These are phyloP conservation scores for Backusella westeae DNA, from an alignment of 192 early-diverging fungal genomes.

Conservation along the genomic window DNA sequence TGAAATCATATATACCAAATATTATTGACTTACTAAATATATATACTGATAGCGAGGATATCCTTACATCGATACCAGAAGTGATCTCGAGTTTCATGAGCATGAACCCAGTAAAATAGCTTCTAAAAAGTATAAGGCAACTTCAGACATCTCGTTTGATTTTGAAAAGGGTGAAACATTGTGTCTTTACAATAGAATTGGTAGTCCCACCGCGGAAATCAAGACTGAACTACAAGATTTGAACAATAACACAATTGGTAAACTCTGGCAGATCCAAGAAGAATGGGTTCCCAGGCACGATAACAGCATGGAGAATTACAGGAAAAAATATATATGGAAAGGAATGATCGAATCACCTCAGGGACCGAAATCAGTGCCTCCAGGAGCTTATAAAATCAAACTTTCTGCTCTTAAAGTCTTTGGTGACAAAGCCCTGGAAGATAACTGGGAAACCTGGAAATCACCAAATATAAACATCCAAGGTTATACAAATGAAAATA, in stretches of 20 bases:
- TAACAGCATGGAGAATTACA: constrained; percentile 5
- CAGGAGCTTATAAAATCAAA: constrained; percentile 21
- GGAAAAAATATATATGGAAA: constrained; percentile 5
- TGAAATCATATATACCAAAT: neutral
- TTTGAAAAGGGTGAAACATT: neutral
- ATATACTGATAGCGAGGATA: constrained; percentile 18
- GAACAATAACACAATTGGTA: neutral
- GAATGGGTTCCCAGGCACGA: constrained; percentile 18
- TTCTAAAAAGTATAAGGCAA: neutral
- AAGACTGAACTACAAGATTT: neutral
- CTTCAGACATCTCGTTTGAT: neutral
- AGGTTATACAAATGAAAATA: neutral
- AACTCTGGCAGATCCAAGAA: constrained; percentile 13
- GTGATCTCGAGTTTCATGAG: neutral
- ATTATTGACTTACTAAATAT: neutral
- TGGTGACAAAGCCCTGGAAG: constrained; percentile 6
- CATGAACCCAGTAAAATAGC: neutral
- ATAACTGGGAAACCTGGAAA: constrained; percentile 21
- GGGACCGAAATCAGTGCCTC: neutral
- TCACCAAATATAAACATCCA: constrained; percentile 11
- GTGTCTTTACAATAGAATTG: constrained; percentile 12
- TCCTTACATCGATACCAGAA: constrained; percentile 17
- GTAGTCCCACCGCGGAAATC: constrained; percentile 7
- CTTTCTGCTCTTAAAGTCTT: constrained; percentile 24
- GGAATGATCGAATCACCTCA: neutral